phyloP scores from a whole-genome alignment of 1,284 basidiomycete species.

The Boletus smithii region DNA sequence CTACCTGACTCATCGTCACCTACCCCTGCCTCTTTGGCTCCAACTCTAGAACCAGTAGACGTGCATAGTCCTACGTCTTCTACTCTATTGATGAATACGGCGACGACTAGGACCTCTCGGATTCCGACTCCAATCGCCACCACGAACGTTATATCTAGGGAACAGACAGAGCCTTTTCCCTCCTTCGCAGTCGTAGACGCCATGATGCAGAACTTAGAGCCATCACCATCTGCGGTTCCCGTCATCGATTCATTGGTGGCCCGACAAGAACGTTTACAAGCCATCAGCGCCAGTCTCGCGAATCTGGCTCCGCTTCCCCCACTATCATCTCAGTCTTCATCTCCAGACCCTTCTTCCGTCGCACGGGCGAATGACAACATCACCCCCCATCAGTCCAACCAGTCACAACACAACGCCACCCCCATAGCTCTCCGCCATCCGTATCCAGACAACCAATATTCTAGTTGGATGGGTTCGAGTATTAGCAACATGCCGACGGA shows the following conservation, averaged over 20 bases:
- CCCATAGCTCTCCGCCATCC: conserved; percentile 8
- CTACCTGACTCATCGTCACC: conserved; percentile 18
- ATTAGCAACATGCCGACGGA: background rate
- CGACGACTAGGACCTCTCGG: background rate
- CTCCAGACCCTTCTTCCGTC: conserved; percentile 1
- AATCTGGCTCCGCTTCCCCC: conserved; percentile 8
- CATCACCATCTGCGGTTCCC: background rate
- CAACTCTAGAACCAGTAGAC: background rate
- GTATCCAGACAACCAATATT: background rate
- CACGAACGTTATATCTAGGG: background rate
- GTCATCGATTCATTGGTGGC: conserved; percentile 10
- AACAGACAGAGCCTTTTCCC: background rate
- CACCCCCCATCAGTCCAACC: background rate
- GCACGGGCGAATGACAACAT: background rate
- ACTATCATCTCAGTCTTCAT: conserved; percentile 7
- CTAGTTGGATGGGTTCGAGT: background rate
- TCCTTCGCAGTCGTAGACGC: background rate
- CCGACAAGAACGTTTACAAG: conserved; percentile 17
- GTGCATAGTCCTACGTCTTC: background rate
- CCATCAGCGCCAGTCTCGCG: conserved; percentile 18
- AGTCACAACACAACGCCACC: background rate
- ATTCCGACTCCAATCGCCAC: conserved; percentile 1
- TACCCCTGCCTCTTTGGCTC: conserved; percentile 9
- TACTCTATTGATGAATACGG: background rate
- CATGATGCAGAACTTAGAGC: conserved; percentile 1